Evolutionary conservation across 306 rosid species (phyloP).

Genomic region (Rubus idaeus): DNA sequence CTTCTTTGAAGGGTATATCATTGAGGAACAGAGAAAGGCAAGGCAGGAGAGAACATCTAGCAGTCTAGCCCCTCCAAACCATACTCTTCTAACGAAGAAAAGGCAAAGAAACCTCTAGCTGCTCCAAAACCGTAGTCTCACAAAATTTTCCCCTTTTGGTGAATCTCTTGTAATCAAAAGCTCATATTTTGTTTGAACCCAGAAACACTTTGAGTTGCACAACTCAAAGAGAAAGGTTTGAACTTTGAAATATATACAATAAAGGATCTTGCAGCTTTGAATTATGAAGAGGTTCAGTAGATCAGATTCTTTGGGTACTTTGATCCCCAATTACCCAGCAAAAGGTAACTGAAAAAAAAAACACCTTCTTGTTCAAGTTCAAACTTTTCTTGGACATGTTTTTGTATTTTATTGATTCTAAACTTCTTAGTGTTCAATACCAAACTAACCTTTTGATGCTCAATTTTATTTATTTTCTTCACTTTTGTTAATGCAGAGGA

Average conservation of each 20-base stretch:
- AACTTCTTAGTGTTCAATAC: neutral
- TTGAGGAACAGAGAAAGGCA: conserved; percentile 7
- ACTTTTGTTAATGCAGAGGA: conserved; percentile 29
- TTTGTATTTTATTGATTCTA: neutral
- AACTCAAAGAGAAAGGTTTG: conserved; percentile 11
- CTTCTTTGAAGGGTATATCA: conserved; percentile 1
- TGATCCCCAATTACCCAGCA: conserved; percentile 44
- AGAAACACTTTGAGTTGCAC: neutral
- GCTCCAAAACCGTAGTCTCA: neutral
- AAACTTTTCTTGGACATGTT: neutral
- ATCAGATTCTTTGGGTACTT: conserved; percentile 39
- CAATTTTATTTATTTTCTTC: neutral
- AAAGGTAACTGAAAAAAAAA: conserved; percentile 38
- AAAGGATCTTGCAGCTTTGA: conserved; percentile 8
- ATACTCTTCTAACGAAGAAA: neutral
- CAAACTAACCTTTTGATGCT: neutral
- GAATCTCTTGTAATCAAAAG: neutral
- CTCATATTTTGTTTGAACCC: neutral
- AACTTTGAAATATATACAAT: neutral
- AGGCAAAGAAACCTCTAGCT: conserved; percentile 10
- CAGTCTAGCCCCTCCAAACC: neutral
- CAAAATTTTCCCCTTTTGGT: conserved; percentile 6
- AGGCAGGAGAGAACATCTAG: conserved; percentile 5
- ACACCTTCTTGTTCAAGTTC: neutral
- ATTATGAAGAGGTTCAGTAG: conserved; percentile 51